Evolutionary conservation across 345 rosid species (phyloP).

Genomic region (Corchorus capsularis): DNA sequence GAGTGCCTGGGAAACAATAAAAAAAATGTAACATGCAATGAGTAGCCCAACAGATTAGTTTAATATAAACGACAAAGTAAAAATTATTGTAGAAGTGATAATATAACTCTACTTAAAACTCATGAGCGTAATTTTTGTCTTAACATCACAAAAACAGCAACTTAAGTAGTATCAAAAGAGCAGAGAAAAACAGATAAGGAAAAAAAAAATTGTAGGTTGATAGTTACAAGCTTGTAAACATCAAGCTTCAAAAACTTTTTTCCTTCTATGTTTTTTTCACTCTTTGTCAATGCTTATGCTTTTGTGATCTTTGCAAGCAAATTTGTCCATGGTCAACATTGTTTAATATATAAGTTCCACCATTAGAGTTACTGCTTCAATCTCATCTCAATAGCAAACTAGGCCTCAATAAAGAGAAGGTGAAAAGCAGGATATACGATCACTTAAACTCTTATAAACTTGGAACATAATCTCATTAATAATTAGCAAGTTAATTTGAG

Average conservation of each 20-base stretch:
- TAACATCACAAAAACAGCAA: no score
- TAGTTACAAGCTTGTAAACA: no score
- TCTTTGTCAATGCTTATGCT: no score
- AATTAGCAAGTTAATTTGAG: background rate
- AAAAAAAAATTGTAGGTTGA: no score
- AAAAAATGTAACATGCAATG: slow-evolving; percentile 12
- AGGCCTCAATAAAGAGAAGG: background rate
- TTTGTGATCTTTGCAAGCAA: no score
- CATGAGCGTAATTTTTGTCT: no score
- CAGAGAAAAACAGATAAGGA: no score
- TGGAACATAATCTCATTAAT: background rate
- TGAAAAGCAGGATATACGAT: background rate
- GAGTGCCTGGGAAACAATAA: slow-evolving; percentile 70
- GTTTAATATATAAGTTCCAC: no score
- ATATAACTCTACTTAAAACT: background rate
- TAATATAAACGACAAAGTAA: background rate
- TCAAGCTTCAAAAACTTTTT: no score
- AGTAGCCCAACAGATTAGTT: slow-evolving; percentile 8
- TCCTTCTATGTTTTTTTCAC: no score
- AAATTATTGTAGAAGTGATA: background rate
- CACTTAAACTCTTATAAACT: background rate
- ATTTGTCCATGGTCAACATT: no score
- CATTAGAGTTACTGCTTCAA: background rate
- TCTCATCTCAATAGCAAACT: background rate
- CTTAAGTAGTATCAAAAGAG: no score